These are phyloP conservation scores for Tylopilus balloui DNA, from an alignment of 768 basidiomycete species.

Conservation along the genomic window DNA sequence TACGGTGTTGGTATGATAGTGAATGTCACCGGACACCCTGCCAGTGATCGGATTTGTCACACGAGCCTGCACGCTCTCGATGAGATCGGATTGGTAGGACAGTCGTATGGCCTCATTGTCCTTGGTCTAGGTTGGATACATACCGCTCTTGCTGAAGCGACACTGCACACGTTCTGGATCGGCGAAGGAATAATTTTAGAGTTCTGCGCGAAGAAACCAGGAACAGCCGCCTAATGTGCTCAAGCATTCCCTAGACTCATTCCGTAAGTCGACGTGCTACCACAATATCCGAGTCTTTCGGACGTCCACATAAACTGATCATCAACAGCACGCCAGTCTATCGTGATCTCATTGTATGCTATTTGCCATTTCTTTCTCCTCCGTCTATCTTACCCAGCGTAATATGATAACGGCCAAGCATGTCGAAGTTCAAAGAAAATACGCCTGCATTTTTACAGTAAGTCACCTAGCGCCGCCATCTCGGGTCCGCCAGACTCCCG, in stretches of 20 bases:
- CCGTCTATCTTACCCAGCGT: conserved; percentile 10
- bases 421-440: neutral
- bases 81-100: too few species aligned
- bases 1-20: too few species aligned
- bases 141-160: too few species aligned
- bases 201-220: too few species aligned
- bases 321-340: neutral
- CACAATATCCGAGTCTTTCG: neutral
- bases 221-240: neutral
- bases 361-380: conserved; percentile 1
- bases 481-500: conserved; percentile 79
- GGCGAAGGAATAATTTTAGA: too few species aligned
- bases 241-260: neutral
- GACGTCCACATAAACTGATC: neutral
- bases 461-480: conserved; percentile 73
- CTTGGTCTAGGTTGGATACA: too few species aligned
- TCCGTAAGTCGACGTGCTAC: neutral
- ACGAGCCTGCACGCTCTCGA: too few species aligned
- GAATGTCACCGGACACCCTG: too few species aligned
- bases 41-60: too few species aligned
- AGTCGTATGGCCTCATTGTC: too few species aligned
- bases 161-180: too few species aligned
- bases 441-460: conserved; percentile 46
- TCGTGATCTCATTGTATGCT: neutral
- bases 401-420: conserved; percentile 4